Base-by-base conservation (phyloP, 495 filamentous ascomycete species). In the Penicillium riverlandense region DNA sequence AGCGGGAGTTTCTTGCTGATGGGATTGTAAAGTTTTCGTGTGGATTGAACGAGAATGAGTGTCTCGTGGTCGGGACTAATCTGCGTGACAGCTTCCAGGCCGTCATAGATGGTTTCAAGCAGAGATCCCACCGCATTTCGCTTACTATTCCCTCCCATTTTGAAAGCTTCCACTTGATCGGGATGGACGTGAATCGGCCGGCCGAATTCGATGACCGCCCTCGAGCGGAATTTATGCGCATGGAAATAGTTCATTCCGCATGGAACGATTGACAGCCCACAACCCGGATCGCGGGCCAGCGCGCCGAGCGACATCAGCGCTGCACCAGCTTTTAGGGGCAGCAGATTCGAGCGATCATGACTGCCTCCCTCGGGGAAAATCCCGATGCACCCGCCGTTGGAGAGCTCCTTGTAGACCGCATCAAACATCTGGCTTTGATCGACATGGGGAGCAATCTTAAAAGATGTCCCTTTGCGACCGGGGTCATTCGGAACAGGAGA, bases 201-300 rank as follows among this genome's bases (percentile, higher is more conserved):
- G 12, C 92, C 92, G 57, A 98, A 98, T 58, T 98, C 92, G 45
- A 98, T 79, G 4, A 98, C 92, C 38, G 88, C 92, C 60, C 92
- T 78, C 29, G 92, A 98, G 22, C 92, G 83, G 64, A 98, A 98
- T 59, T 96, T 98, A 70, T 98, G 91, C 6, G 92, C 85, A 65
- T 98, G 92, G 67, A 98, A 98, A 64, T 98, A 98, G 57, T 98
- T 98, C 92, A 96, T 96, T 42, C 92, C 92, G 37, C 89, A 91
- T 10, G 92, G 92, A 13, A 98, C 83, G 52, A 98, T 96, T 55
- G 86, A 91, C 45, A 98, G 61, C 5, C 84, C 89, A 53, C 85
- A 95, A 49, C 90, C 73, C 1, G 90, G 91, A 41, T 87, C 76
- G 33, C 84, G 80, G 12, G 86, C 86, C 28, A 98, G 71, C 1